phyloP scores from a whole-genome alignment of 2,329 filamentous ascomycete species.

The Mycosphaerella sp. region DNA sequence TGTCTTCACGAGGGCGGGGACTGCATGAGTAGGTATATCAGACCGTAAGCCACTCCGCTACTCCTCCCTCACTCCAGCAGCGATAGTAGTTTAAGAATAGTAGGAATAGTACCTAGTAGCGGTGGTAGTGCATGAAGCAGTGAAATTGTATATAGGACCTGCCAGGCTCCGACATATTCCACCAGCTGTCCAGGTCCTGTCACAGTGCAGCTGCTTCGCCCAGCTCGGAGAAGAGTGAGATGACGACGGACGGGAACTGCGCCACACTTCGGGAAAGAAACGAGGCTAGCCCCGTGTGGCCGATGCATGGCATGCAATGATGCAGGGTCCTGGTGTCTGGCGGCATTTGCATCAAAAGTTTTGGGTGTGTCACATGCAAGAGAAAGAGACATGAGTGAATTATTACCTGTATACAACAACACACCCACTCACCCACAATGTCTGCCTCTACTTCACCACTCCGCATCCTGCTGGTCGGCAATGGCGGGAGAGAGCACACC shows the following conservation, averaged over 20 bases:
- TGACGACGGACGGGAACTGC: too few species aligned
- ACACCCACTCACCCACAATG: background rate
- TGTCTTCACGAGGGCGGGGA: background rate
- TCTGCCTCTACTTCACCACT: slow-evolving; percentile 35
- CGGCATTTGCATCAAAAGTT: background rate
- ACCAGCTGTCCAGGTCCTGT: too few species aligned
- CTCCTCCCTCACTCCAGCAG: background rate
- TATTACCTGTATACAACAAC: slow-evolving; percentile 5
- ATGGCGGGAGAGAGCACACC: slow-evolving; percentile 90
- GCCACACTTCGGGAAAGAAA: too few species aligned
- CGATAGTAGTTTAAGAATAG: background rate
- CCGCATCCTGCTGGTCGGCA: slow-evolving; percentile 79
- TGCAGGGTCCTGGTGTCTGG: too few species aligned
- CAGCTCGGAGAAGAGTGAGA: too few species aligned
- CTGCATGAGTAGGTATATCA: background rate
- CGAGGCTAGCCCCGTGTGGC: too few species aligned
- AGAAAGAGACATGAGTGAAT: too few species aligned
- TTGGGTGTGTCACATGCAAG: slow-evolving; percentile 1
- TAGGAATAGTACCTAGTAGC: background rate
- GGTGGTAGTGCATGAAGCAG: background rate
- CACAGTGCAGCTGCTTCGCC: too few species aligned
- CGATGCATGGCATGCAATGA: too few species aligned
- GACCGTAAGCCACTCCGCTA: background rate
- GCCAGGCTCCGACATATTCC: too few species aligned
- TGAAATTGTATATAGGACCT: too few species aligned